phyloP scores from a whole-genome alignment of 306 rosid species.

The Pterocarpus santalinus region DNA sequence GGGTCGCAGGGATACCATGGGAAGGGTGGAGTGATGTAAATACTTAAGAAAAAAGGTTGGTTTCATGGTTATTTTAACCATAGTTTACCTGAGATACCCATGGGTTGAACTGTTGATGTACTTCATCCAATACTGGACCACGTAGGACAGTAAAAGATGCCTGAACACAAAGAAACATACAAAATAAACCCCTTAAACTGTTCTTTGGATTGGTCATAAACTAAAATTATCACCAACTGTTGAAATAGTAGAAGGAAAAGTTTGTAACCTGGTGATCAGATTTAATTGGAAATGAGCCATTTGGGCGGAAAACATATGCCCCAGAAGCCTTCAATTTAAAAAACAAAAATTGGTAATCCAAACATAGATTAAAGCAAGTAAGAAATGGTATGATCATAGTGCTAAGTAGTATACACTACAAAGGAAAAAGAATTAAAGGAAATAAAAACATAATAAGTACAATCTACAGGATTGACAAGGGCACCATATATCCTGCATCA shows the following conservation, averaged over 20 bases:
- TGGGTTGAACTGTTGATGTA: constrained; percentile 61
- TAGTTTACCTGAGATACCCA: constrained; percentile 68
- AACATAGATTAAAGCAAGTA: constrained; percentile 17
- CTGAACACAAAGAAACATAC: constrained; percentile 44
- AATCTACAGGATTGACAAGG: constrained; percentile 6
- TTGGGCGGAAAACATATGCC: constrained; percentile 69
- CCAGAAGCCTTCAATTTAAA: constrained; percentile 56
- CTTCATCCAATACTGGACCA: constrained; percentile 70
- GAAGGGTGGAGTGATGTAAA: background rate
- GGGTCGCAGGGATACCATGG: background rate
- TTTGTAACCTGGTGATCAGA: constrained; percentile 55
- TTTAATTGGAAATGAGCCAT: constrained; percentile 56
- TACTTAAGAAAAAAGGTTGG: constrained; percentile 1
- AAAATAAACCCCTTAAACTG: constrained; percentile 23
- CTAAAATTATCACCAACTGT: constrained; percentile 23
- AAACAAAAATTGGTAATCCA: constrained; percentile 17
- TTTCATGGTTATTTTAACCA: constrained; percentile 18
- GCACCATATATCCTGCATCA: constrained; percentile 21
- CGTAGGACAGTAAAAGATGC: constrained; percentile 52
- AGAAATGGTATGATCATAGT: constrained; percentile 6
- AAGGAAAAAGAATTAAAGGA: constrained; percentile 34
- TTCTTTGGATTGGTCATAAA: constrained; percentile 20
- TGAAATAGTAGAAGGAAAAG: constrained; percentile 32
- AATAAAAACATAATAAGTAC: constrained; percentile 3
- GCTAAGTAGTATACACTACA: background rate